These are phyloP conservation scores for Fusarium foetens DNA, from an alignment of 2,329 filamentous ascomycete species.

Conservation along the genomic window DNA sequence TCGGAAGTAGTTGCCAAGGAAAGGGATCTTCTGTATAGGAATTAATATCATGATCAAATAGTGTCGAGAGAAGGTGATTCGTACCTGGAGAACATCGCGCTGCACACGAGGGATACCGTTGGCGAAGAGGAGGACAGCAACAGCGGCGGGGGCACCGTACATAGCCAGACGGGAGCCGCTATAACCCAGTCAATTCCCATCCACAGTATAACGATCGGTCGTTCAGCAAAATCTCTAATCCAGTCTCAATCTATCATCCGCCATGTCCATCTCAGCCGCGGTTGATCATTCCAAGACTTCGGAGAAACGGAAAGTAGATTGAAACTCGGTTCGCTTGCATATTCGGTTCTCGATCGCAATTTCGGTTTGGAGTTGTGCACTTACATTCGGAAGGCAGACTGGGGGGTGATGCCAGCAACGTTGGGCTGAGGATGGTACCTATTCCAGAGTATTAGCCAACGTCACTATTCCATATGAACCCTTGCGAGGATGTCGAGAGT, in stretches of 20 bases:
- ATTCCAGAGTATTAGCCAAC: constrained; percentile 44
- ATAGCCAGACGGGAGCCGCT: constrained; percentile 64
- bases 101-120: constrained; percentile 71
- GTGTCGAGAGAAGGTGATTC: constrained; percentile 4
- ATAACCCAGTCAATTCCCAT: constrained; percentile 28
- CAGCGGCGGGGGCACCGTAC: constrained; percentile 67
- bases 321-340: constrained; percentile 20
- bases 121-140: constrained; percentile 68
- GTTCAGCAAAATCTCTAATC: neutral
- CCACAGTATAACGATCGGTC: neutral
- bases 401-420: constrained; percentile 62
- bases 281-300: constrained; percentile 11
- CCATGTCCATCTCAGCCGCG: neutral
- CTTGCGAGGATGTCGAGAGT: neutral
- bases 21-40: constrained; percentile 62
- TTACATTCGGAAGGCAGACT: constrained; percentile 63
- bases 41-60: constrained; percentile 36
- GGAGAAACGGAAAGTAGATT: constrained; percentile 38
- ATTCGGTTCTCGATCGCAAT: neutral
- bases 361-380: constrained; percentile 39
- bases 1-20: constrained; percentile 62
- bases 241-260: neutral
- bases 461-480: neutral
- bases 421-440: constrained; percentile 71
- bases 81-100: constrained; percentile 67